Evolutionary conservation across 352 stramenopile species (phyloP).

Genomic region (Globisporangium paddicum): DNA sequence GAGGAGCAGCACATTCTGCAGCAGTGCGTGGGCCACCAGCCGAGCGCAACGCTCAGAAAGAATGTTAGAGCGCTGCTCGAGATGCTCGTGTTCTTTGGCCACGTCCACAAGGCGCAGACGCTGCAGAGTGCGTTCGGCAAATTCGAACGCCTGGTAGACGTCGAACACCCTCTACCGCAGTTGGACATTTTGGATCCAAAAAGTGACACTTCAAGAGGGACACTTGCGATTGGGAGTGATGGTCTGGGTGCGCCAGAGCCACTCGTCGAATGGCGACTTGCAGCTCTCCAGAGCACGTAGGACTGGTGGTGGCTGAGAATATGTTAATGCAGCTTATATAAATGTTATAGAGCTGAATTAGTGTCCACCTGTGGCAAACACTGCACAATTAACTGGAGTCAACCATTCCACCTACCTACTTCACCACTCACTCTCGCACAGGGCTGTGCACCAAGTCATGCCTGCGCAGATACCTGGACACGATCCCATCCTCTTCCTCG

Average conservation of each 20-base stretch:
- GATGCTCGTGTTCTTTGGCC: conserved; percentile 52
- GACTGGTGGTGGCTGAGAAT: neutral
- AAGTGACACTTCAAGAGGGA: neutral
- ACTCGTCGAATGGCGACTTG: conserved; percentile 7
- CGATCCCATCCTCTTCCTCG: neutral
- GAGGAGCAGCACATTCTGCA: conserved; percentile 59
- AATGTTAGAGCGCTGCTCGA: conserved; percentile 39
- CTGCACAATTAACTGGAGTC: too few species aligned
- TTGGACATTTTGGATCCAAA: neutral
- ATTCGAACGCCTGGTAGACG: conserved; percentile 31
- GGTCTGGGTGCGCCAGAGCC: neutral
- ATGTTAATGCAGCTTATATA: neutral
- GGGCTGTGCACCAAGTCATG: neutral
- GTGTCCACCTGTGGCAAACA: too few species aligned
- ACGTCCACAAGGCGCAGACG: conserved; percentile 28
- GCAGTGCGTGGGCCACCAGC: conserved; percentile 35
- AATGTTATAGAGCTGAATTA: neutral
- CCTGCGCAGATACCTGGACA: neutral
- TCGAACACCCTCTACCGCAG: conserved; percentile 18
- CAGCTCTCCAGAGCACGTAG: conserved; percentile 1
- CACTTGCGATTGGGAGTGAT: neutral
- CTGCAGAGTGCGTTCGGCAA: conserved; percentile 36
- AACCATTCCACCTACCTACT: neutral
- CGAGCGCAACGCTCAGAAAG: conserved; percentile 27
- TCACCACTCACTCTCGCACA: neutral